A percentile compares a stretch with the other conserved stretches of the same genome.
These are phyloP conservation scores for Chamaecrista fasciculata DNA, from an alignment of 306 rosid species.

Conservation along the genomic window DNA sequence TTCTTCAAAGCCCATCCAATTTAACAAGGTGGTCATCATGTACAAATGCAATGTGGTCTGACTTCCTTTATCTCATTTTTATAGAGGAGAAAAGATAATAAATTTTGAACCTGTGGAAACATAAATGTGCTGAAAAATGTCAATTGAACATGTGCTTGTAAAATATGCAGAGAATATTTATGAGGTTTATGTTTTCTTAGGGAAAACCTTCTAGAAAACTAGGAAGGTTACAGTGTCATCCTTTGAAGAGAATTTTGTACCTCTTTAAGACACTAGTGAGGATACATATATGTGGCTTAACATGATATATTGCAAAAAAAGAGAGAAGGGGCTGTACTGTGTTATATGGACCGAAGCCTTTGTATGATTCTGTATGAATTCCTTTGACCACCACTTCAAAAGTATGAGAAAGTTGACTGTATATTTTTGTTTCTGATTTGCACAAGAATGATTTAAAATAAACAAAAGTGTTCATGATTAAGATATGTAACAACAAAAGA, in stretches of 20 bases:
- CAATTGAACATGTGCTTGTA: neutral
- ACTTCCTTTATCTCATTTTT: neutral
- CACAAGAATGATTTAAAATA: neutral
- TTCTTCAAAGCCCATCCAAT: constrained; percentile 8
- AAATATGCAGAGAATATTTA: neutral
- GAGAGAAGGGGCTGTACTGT: neutral
- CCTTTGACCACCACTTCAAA: neutral
- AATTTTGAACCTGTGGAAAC: constrained; percentile 1
- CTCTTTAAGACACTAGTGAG: neutral
- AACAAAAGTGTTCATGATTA: neutral
- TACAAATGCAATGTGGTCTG: constrained; percentile 9
- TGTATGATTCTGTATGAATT: neutral
- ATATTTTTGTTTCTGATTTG: neutral
- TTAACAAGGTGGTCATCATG: neutral
- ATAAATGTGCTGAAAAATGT: neutral
- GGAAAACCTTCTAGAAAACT: constrained; percentile 14
- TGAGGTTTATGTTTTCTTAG: neutral
- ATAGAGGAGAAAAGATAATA: neutral
- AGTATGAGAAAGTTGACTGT: neutral
- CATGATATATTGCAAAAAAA: neutral
- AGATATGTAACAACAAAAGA: neutral
- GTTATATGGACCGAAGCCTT: neutral
- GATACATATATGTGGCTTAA: neutral
- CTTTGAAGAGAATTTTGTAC: neutral
- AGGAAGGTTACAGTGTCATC: neutral